Conservation (phyloP, 306 rosid species). For the Fagus crenata region DNA sequence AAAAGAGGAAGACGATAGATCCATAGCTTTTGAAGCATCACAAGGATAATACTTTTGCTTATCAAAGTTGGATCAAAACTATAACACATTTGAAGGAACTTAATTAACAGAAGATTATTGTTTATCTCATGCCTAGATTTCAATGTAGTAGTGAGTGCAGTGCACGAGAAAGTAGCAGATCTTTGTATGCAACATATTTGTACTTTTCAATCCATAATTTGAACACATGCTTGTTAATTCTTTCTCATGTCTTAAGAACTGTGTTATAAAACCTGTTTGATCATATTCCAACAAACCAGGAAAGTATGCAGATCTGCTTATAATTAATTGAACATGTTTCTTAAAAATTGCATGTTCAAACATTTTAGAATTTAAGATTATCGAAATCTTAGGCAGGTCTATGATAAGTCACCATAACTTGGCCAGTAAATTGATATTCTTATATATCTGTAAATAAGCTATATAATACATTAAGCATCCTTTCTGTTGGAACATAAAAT, state of each 20-base stretch:
- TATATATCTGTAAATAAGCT: too few relatives aligned
- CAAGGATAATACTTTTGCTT: not conserved
- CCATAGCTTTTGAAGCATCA: constrained; percentile 43
- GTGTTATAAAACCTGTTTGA: not conserved
- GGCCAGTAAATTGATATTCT: too few relatives aligned
- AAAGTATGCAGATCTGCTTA: too few relatives aligned
- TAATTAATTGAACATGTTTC: not conserved
- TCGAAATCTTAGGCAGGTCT: not conserved
- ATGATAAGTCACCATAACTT: not conserved
- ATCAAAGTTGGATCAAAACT: not conserved
- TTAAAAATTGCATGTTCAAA: not conserved
- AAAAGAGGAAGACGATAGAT: constrained; percentile 79
- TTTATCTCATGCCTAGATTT: not conserved
- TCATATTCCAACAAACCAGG: not conserved
- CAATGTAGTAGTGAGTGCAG: not conserved
- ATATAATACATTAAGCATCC: not conserved
- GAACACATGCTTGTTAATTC: not conserved
- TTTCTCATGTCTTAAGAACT: not conserved
- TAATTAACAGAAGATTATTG: not conserved
- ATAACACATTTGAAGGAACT: not conserved
- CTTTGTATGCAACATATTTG: constrained; percentile 14
- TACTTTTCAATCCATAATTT: constrained; percentile 12
- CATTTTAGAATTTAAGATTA: not conserved
- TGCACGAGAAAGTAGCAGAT: constrained; percentile 1
- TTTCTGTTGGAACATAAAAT: too few relatives aligned